Percentiles rank a stretch among this genome's conserved stretches.
Evolutionary conservation across 306 rosid genomes (phyloP).

Genomic region (Cicer cuneatum): DNA sequence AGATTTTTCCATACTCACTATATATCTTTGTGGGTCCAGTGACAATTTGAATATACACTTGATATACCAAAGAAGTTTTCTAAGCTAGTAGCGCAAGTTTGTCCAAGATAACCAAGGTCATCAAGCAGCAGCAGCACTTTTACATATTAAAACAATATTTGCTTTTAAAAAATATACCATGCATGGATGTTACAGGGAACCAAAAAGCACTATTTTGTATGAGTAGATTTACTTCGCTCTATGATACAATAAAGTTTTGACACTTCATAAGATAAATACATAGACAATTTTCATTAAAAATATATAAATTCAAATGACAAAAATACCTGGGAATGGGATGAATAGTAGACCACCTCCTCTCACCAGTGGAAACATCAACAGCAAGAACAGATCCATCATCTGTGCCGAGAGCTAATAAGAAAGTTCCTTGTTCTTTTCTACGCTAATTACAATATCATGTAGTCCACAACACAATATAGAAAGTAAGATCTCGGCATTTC

Average conservation of each 20-base stretch:
- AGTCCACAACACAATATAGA: conserved; percentile 24
- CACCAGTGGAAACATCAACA: conserved; percentile 53
- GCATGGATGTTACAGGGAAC: not conserved
- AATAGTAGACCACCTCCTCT: conserved; percentile 53
- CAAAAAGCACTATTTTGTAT: not conserved
- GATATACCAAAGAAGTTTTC: conserved; percentile 7
- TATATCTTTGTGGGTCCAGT: not conserved
- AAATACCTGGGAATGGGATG: conserved; percentile 53
- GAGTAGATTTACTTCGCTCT: conserved; percentile 29
- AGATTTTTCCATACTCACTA: not conserved
- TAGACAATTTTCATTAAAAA: not conserved
- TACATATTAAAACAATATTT: conserved; percentile 10
- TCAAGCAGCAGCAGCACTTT: conserved; percentile 18
- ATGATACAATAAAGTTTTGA: not conserved
- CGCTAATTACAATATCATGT: conserved; percentile 50
- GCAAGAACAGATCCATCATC: conserved; percentile 50
- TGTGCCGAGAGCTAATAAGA: conserved; percentile 55
- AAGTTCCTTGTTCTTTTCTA: conserved; percentile 54
- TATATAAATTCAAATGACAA: conserved; percentile 22
- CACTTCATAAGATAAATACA: not conserved
- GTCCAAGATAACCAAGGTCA: conserved; percentile 6
- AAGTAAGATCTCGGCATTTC: conserved; percentile 22
- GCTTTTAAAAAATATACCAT: not conserved
- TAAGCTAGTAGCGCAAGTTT: conserved; percentile 27
- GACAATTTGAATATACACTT: conserved; percentile 7